phyloP scores from a whole-genome alignment of 768 basidiomycete genomes.

The Lactifluus volemus region DNA sequence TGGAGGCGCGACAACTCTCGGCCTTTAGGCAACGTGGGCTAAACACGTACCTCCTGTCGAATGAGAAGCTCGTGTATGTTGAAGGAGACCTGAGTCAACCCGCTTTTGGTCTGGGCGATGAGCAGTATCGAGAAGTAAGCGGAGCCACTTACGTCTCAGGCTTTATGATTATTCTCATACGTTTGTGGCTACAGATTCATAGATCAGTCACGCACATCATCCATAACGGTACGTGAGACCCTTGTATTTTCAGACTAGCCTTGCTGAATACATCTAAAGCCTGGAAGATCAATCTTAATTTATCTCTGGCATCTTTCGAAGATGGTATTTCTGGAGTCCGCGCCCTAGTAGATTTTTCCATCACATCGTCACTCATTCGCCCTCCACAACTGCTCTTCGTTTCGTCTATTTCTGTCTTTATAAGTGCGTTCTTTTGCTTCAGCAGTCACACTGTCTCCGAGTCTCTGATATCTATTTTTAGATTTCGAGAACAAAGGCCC shows the following conservation, averaged over 20 bases:
- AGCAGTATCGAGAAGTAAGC: slow-evolving; percentile 16
- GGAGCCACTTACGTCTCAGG: not conserved
- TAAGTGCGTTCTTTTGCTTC: slow-evolving; percentile 8
- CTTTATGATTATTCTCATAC: not conserved
- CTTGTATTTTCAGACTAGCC: not conserved
- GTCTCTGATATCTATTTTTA: slow-evolving; percentile 1
- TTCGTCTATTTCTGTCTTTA: slow-evolving; percentile 22
- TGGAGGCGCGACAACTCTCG: slow-evolving; percentile 12
- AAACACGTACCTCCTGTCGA: slow-evolving; percentile 14
- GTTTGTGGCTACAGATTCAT: not conserved
- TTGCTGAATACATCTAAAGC: slow-evolving; percentile 7
- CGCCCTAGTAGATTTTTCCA: slow-evolving; percentile 20
- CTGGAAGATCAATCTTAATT: slow-evolving; percentile 23
- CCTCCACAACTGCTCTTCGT: slow-evolving; percentile 21
- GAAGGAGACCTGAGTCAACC: slow-evolving; percentile 20
- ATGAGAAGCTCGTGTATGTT: slow-evolving; percentile 20
- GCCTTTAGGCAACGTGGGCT: slow-evolving; percentile 19
- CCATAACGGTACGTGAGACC: slow-evolving; percentile 17
- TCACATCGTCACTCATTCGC: slow-evolving; percentile 13
- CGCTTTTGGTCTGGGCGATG: slow-evolving; percentile 4
- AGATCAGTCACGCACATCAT: slow-evolving; percentile 19
- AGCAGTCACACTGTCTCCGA: too few species aligned
- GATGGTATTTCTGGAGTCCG: slow-evolving; percentile 18
- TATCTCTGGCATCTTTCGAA: slow-evolving; percentile 21
- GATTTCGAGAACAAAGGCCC: slow-evolving; percentile 20